Evolutionary conservation across 2,329 filamentous ascomycete species (phyloP).

Genomic region (Penicillium sp.): DNA sequence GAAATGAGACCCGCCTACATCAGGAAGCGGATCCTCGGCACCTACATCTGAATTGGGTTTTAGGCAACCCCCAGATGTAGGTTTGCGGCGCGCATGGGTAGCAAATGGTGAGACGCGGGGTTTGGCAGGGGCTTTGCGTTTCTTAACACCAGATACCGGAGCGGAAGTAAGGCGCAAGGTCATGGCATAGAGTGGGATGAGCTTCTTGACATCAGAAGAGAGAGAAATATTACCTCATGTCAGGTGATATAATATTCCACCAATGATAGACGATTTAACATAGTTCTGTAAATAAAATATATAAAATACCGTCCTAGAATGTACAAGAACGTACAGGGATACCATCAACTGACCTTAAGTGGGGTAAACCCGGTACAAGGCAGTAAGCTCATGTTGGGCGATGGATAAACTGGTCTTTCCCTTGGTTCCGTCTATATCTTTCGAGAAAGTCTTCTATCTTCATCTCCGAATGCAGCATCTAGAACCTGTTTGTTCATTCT

Average conservation of each 20-base stretch:
- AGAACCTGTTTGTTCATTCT: not conserved
- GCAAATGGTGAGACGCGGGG: slow-evolving; percentile 43
- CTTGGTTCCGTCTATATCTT: not conserved
- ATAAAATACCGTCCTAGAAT: slow-evolving; percentile 1
- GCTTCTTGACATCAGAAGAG: not conserved
- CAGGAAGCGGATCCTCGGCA: slow-evolving; percentile 46
- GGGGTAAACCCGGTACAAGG: slow-evolving; percentile 1
- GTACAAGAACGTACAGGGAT: not conserved
- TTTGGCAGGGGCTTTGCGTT: slow-evolving; percentile 33
- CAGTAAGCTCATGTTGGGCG: not conserved
- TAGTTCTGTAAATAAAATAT: slow-evolving; percentile 14
- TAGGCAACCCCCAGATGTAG: slow-evolving; percentile 27
- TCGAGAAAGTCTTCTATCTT: not conserved
- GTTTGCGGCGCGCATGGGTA: slow-evolving; percentile 42
- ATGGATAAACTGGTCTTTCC: not conserved
- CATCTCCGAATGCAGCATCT: not conserved
- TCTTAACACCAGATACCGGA: slow-evolving; percentile 47
- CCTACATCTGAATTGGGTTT: slow-evolving; percentile 25
- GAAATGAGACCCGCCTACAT: slow-evolving; percentile 51
- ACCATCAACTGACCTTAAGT: not conserved
- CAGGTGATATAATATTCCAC: slow-evolving; percentile 16
- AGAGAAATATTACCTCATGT: slow-evolving; percentile 15
- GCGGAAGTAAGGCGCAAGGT: slow-evolving; percentile 49
- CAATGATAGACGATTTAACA: slow-evolving; percentile 4
- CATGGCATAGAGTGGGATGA: slow-evolving; percentile 35